Evolutionary conservation across 2,329 filamentous ascomycete species (phyloP).

Genomic region (Aspergillus ochraceoroseus): DNA sequence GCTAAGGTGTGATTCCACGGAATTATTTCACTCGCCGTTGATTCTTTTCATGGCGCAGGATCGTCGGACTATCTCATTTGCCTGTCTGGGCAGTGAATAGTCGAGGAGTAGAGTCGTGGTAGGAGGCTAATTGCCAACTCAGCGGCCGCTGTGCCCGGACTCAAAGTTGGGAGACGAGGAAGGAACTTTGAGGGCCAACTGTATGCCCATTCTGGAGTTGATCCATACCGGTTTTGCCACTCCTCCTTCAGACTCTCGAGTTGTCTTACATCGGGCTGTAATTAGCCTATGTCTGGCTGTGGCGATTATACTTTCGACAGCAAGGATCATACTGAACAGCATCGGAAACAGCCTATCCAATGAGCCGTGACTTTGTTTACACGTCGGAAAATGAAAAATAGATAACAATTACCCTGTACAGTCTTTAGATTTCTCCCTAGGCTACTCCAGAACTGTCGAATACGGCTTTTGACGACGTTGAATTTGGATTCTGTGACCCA

Average conservation of each 20-base stretch:
- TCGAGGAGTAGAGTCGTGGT: constrained; percentile 25
- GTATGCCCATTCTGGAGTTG: constrained; percentile 19
- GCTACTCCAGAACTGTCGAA: not conserved
- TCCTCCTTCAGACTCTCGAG: constrained; percentile 23
- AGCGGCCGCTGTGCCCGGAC: constrained; percentile 22
- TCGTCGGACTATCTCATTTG: constrained; percentile 22
- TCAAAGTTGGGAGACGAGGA: constrained; percentile 22
- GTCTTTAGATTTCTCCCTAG: not conserved
- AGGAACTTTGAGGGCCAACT: constrained; percentile 15
- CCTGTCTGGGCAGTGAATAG: constrained; percentile 18
- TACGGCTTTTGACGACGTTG: constrained; percentile 31
- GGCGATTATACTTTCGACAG: constrained; percentile 22
- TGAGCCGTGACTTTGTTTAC: constrained; percentile 17
- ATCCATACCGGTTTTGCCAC: constrained; percentile 28
- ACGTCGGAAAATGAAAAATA: constrained; percentile 1
- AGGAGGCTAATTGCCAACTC: constrained; percentile 31
- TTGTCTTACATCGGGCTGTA: constrained; percentile 25
- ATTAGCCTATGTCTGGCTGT: constrained; percentile 21
- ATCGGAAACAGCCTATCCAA: constrained; percentile 23
- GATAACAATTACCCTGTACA: constrained; percentile 9
- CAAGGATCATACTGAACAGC: constrained; percentile 27
- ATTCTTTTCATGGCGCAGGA: constrained; percentile 21
- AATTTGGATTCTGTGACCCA: constrained; percentile 39
- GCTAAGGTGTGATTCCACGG: constrained; percentile 13
- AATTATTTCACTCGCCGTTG: constrained; percentile 11